Evolutionary conservation across 352 stramenopile genomes (phyloP), one percentile per base, ranked within the genome.

Genomic region (Pythium volutum): DNA sequence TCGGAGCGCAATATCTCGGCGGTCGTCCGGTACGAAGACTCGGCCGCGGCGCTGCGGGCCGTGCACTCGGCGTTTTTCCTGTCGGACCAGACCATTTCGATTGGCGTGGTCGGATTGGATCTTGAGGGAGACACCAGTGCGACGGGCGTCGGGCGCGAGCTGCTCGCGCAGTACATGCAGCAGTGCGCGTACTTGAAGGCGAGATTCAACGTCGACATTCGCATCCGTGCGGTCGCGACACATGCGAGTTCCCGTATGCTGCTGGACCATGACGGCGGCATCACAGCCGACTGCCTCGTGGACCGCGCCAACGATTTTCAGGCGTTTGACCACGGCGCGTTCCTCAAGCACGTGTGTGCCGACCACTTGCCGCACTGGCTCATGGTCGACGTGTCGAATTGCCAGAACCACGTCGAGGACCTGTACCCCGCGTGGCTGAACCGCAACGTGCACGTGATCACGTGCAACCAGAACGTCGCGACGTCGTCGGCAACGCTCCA

Each of bases 41-140:
- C 92, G 29, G 93, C 91, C 2, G 79, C 89, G 34, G 95, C 96
- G 34, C 71, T 99, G 26, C 87, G 95, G 33, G 92, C 95, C 5
- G 89, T 97, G 11, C 96, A 99, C 76, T 93, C 94, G 36, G 91
- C 91, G 4, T 99, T 99, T 74, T 96, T 97, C 58, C 74, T 99
- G 18, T 97, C 89, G 8, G 81, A 97, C 66, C 91, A 95, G 50
- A 96, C 84, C 10, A 89, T 98, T 51, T 93, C 88, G 31, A 94
- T 98, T 20, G 95, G 86, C 39, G 68, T 99, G 34, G 73, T 98
- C 39, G 93, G 93, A 7, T 75, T 90, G 2, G 86, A 95, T 49
- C 78, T 89, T 46, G 59, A 72, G 1, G 59, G 25, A 47, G 55
- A 73, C 2, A 56, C 71, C 2, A 73, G 76, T 6, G 46, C 70